Conservation (phyloP, 1,284 basidiomycete genomes). For the Pholiota adiposa region DNA sequence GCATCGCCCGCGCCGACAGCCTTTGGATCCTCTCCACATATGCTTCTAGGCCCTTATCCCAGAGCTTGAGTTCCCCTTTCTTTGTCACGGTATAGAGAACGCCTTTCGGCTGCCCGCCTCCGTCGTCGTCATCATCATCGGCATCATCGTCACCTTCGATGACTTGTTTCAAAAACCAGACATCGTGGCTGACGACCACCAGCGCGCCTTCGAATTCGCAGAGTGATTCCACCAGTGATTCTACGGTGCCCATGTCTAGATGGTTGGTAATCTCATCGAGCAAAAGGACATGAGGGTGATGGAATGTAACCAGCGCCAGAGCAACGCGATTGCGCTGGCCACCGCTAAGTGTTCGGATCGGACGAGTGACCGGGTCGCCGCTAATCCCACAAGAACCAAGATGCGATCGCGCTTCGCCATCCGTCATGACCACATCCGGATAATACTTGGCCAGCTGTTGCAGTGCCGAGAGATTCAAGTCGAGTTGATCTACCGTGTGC, state of each 20-base stretch:
- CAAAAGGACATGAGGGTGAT: slow-evolving; percentile 57
- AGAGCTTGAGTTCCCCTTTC: slow-evolving; percentile 35
- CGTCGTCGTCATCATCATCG: slow-evolving; percentile 31
- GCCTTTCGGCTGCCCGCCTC: slow-evolving; percentile 28
- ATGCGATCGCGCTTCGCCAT: slow-evolving; percentile 30
- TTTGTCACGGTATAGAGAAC: slow-evolving; percentile 40
- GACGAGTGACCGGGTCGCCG: slow-evolving; percentile 28
- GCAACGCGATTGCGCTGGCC: slow-evolving; percentile 35
- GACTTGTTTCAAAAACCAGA: slow-evolving; percentile 48
- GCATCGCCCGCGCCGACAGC: slow-evolving; percentile 12
- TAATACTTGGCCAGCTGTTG: slow-evolving; percentile 30
- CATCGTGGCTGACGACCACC: slow-evolving; percentile 72
- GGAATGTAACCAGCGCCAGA: slow-evolving; percentile 39
- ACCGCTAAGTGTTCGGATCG: slow-evolving; percentile 32
- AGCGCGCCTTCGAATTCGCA: slow-evolving; percentile 60
- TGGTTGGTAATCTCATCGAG: slow-evolving; percentile 76
- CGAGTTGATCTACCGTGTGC: slow-evolving; percentile 58
- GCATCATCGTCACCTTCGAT: slow-evolving; percentile 42
- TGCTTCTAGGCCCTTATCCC: slow-evolving; percentile 37
- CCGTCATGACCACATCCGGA: slow-evolving; percentile 27
- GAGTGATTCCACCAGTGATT: slow-evolving; percentile 60
- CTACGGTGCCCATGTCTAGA: slow-evolving; percentile 68
- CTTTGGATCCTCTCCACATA: slow-evolving; percentile 31
- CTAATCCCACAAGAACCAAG: slow-evolving; percentile 31
- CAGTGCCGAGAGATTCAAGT: slow-evolving; percentile 28